Conservation (phyloP, 495 filamentous ascomycete genomes). For the Pseudotulostoma volvatum region DNA sequence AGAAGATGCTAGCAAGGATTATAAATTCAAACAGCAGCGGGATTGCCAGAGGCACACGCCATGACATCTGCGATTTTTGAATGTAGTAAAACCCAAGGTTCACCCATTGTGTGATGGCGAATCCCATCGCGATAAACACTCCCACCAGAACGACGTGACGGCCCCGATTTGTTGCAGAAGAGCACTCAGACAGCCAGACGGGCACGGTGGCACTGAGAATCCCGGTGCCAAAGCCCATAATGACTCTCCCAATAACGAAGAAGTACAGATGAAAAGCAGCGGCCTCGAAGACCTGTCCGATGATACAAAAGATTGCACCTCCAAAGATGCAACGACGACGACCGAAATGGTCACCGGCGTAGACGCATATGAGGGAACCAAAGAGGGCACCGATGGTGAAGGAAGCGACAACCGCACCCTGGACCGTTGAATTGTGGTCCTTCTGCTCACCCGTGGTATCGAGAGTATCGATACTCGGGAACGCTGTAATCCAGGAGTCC, state of each 20-base stretch:
- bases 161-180: constrained; percentile 20
- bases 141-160: constrained; percentile 22
- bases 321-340: constrained; percentile 17
- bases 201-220: constrained; percentile 28
- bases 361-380: constrained; percentile 15
- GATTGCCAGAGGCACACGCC: constrained; percentile 30
- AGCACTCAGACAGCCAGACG: constrained; percentile 34
- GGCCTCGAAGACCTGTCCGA: constrained; percentile 22
- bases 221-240: constrained; percentile 30
- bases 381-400: constrained; percentile 19
- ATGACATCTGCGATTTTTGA: constrained; percentile 18
- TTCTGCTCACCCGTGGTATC: constrained; percentile 1
- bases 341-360: constrained; percentile 17
- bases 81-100: constrained; percentile 26
- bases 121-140: constrained; percentile 36
- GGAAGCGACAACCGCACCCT: constrained; percentile 16
- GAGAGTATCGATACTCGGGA: constrained; percentile 9
- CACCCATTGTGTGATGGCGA: constrained; percentile 24
- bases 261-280: constrained; percentile 25
- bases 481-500: constrained; percentile 7
- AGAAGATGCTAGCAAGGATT: constrained; percentile 39
- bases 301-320: constrained; percentile 10
- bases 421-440: constrained; percentile 7
- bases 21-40: constrained; percentile 47
- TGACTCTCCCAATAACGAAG: constrained; percentile 27